Percentiles rank a stretch among this genome's conserved stretches.
Evolutionary conservation across 192 early-diverging fungal genomes (phyloP).

Genomic region (Umbelopsis ramanniana): DNA sequence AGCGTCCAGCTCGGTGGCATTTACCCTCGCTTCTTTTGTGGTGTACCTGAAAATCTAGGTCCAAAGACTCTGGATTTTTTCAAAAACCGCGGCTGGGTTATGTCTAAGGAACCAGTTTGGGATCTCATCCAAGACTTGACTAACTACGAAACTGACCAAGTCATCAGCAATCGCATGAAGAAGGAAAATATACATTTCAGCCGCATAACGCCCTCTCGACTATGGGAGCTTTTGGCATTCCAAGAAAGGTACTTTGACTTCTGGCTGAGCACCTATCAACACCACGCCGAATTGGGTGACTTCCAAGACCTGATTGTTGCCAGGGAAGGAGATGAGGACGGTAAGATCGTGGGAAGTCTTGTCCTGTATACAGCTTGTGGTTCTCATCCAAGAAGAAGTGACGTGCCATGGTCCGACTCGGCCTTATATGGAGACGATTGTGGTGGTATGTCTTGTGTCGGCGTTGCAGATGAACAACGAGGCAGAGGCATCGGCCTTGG

Average conservation of each 20-base stretch:
- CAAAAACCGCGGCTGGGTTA: slow-evolving; percentile 33
- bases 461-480: slow-evolving; percentile 38
- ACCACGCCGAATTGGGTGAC: slow-evolving; percentile 40
- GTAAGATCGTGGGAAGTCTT: slow-evolving; percentile 31
- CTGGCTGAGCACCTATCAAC: slow-evolving; percentile 44
- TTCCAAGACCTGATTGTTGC: slow-evolving; percentile 42
- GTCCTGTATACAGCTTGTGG: slow-evolving; percentile 27
- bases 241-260: slow-evolving; percentile 35
- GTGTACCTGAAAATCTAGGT: slow-evolving; percentile 35
- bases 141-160: slow-evolving; percentile 29
- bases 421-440: slow-evolving; percentile 30
- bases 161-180: slow-evolving; percentile 32
- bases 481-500: slow-evolving; percentile 42
- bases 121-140: slow-evolving; percentile 36
- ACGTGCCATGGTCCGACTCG: slow-evolving; percentile 37
- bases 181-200: slow-evolving; percentile 39
- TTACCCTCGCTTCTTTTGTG: slow-evolving; percentile 45
- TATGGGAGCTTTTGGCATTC: slow-evolving; percentile 34
- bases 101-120: slow-evolving; percentile 21
- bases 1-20: slow-evolving; percentile 36
- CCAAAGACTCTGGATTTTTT: slow-evolving; percentile 30
- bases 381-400: slow-evolving; percentile 33
- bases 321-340: slow-evolving; percentile 24
- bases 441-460: slow-evolving; percentile 48
- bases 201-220: slow-evolving; percentile 20